Base-by-base conservation (phyloP, 2,329 filamentous ascomycete genomes). In the Pleochaeta shiraiana region DNA sequence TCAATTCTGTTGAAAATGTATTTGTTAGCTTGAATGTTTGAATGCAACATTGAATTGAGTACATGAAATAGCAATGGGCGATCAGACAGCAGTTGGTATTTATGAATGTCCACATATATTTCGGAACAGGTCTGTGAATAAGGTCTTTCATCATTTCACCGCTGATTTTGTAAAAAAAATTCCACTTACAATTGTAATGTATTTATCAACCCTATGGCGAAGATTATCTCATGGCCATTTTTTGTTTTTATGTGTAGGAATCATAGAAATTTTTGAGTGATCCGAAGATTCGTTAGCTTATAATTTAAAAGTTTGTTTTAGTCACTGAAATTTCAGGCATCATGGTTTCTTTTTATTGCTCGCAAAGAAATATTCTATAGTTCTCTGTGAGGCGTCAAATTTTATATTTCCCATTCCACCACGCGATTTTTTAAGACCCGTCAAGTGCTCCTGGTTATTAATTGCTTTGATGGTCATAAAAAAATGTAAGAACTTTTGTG, bases 51-150 rank as follows among this genome's bases (percentile, higher is more conserved):
- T n/a, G n/a, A n/a, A n/a, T n/a, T n/a, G n/a, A n/a, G n/a, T n/a
- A n/a, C n/a, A n/a, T n/a, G n/a, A n/a, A n/a, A n/a, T n/a, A n/a
- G n/a, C n/a, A n/a, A n/a, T n/a, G n/a, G n/a, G n/a, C 68, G 65
- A 74, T 88, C 85, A 88, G 85, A 88, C 83, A 89, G 86, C 85
- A 86, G 85, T 89, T 89, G 86, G 83, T n/a, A 84, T 83, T 82
- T 84, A 76, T 76, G 66, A 77, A 73, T 78, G 80, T 87, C 85
- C 79, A 87, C 85, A 88, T 79, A 69, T 71, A 73, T 75, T 86
- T 89, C 84, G 80, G 86, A 86, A 86, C 86, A 90, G 86, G 86
- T 90, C 86, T 89, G 85, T 89, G 86, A 86, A 81, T 77, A 76
- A 80, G 76, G 72, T 77, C 74, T 80, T 77, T 89, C 84, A 87